Percentiles rank a stretch among this genome's conserved stretches.
Evolutionary conservation across 2,329 filamentous ascomycete genomes (phyloP).

Genomic region (Aspergillus persii): DNA sequence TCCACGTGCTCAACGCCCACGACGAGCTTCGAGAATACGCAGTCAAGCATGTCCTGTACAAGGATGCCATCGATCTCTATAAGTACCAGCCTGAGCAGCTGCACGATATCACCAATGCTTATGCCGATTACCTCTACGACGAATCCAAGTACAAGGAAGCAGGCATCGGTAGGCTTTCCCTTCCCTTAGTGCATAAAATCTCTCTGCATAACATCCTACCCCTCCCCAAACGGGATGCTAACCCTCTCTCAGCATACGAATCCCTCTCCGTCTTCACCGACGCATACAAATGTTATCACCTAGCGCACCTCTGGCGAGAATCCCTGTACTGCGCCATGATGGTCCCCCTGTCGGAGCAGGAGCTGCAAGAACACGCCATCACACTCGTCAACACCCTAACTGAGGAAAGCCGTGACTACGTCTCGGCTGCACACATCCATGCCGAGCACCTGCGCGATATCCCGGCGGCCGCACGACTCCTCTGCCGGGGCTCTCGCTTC

Average conservation of each 20-base stretch:
- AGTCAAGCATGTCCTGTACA: constrained; percentile 76
- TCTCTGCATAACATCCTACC: not conserved
- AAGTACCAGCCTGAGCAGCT: constrained; percentile 73
- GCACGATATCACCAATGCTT: constrained; percentile 68
- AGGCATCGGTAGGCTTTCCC: constrained; percentile 56
- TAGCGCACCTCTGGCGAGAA: constrained; percentile 87
- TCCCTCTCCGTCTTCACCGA: constrained; percentile 71
- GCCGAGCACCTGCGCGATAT: constrained; percentile 76
- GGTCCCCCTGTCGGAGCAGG: constrained; percentile 59
- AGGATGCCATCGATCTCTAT: constrained; percentile 73
- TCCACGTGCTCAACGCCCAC: constrained; percentile 71
- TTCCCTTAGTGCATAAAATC: not conserved
- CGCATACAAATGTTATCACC: constrained; percentile 79
- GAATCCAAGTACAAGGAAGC: constrained; percentile 80
- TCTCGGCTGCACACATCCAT: constrained; percentile 74
- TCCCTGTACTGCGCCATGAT: constrained; percentile 76
- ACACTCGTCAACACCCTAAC: constrained; percentile 73
- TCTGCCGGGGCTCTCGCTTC: constrained; percentile 86
- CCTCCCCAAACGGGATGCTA: constrained; percentile 7
- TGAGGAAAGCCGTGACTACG: constrained; percentile 78
- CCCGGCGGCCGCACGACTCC: constrained; percentile 66
- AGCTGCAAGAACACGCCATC: constrained; percentile 67
- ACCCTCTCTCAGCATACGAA: constrained; percentile 64
- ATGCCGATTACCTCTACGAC: constrained; percentile 73
- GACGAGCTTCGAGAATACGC: constrained; percentile 76